phyloP scores from a whole-genome alignment of 2,329 filamentous ascomycete genomes.

The Elsinoe arachidis region DNA sequence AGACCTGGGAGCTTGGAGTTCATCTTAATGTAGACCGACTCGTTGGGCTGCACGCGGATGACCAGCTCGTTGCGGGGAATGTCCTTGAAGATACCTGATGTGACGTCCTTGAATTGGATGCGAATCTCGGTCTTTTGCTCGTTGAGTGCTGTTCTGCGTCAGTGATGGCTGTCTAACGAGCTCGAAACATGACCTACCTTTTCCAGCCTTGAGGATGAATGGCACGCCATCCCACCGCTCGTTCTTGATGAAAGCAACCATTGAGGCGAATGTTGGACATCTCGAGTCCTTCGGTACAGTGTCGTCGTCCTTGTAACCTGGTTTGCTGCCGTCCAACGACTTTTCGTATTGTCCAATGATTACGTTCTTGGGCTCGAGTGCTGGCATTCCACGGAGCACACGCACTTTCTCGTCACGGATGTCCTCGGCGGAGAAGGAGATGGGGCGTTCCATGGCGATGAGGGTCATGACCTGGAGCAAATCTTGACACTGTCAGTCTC shows the following conservation, averaged over 20 bases:
- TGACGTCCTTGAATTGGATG: conserved; percentile 99
- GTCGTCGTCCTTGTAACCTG: conserved; percentile 96
- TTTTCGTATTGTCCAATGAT: conserved; percentile 98
- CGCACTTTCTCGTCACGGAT: conserved; percentile 98
- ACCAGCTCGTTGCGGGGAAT: conserved; percentile 98
- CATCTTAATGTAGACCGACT: conserved; percentile 99
- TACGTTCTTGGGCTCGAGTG: conserved; percentile 98
- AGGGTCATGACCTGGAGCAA: conserved; percentile 92
- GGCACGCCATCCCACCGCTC: conserved; percentile 98
- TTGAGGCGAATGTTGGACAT: conserved; percentile 94
- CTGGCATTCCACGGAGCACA: conserved; percentile 83
- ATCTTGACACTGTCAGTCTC: conserved; percentile 39
- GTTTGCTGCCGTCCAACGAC: conserved; percentile 92
- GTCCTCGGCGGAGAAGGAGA: conserved; percentile 96
- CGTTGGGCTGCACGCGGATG: conserved; percentile 98
- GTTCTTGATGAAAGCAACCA: conserved; percentile 98
- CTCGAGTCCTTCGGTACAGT: conserved; percentile 95
- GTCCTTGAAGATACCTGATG: conserved; percentile 98
- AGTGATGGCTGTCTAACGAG: neutral
- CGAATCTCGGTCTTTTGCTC: conserved; percentile 99
- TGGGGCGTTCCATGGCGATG: conserved; percentile 94
- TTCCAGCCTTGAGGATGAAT: conserved; percentile 98
- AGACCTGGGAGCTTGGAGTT: conserved; percentile 98
- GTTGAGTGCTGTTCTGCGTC: conserved; percentile 60
- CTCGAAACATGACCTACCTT: conserved; percentile 39